Conservation (phyloP, 2,329 filamentous ascomycete genomes). For the Diaporthe citriasiana region DNA sequence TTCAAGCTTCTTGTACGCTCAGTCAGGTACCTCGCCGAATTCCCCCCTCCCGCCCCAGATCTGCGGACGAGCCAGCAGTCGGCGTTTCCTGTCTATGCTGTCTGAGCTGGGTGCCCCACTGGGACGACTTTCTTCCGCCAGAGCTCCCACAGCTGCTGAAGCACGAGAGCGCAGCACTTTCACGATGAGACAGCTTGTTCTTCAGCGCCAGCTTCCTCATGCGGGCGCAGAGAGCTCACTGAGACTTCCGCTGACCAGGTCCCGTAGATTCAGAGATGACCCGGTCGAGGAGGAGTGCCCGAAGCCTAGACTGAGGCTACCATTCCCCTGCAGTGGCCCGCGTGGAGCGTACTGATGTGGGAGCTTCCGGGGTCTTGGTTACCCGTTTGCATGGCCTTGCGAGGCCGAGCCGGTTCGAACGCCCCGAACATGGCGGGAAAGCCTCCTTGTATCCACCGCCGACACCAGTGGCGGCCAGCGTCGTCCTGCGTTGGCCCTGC, state of each 20-base stretch:
- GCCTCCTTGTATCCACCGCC: constrained; percentile 5
- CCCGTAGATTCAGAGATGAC: background rate
- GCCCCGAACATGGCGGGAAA: constrained; percentile 37
- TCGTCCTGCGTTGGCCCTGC: constrained; percentile 6
- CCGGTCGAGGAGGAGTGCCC: background rate
- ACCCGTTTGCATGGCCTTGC: constrained; percentile 28
- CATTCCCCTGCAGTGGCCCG: background rate
- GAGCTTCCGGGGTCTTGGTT: constrained; percentile 9
- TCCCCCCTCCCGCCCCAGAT: constrained; percentile 11
- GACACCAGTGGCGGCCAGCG: background rate
- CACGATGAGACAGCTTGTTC: constrained; percentile 11
- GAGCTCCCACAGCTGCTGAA: constrained; percentile 9
- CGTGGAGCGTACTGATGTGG: constrained; percentile 9
- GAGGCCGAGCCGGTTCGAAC: constrained; percentile 34
- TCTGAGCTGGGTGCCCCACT: constrained; percentile 14
- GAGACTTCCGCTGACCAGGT: background rate
- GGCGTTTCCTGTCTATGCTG: constrained; percentile 28
- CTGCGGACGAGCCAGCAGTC: constrained; percentile 14
- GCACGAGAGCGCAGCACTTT: background rate
- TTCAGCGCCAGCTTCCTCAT: background rate
- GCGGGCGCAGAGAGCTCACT: constrained; percentile 4
- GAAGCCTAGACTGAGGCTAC: constrained; percentile 1
- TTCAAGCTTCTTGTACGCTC: constrained; percentile 32
- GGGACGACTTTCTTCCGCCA: constrained; percentile 20
- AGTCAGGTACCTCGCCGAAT: constrained; percentile 24